A percentile compares a stretch with the other conserved stretches of the same genome.
Conservation (phyloP, 108 stramenopile species). For the Aurantiochytrium sp. region DNA sequence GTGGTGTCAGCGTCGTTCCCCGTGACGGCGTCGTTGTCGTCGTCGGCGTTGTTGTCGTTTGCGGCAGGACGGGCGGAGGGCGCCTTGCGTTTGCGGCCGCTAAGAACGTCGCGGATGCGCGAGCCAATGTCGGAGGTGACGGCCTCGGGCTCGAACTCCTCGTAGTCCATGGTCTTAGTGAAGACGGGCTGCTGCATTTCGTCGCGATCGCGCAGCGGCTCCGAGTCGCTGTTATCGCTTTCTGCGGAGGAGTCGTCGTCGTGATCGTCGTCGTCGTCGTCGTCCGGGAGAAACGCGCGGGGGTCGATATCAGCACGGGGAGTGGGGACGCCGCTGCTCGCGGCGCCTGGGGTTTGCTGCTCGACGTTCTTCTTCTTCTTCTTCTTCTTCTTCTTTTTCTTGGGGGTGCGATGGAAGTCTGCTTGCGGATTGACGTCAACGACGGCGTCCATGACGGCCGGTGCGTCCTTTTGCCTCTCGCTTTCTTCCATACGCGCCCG, state of each 20-base stretch:
- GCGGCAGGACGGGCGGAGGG: not conserved
- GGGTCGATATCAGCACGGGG: too few species aligned
- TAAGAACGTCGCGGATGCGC: not conserved
- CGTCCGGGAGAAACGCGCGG: too few species aligned
- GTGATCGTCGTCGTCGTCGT: not conserved
- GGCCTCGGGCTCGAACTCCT: conserved; percentile 16
- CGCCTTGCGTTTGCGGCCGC: not conserved
- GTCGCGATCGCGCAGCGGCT: not conserved
- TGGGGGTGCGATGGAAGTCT: too few species aligned
- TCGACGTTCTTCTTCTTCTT: too few species aligned
- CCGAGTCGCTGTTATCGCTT: not conserved
- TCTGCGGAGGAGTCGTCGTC: not conserved
- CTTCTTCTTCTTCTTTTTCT: too few species aligned
- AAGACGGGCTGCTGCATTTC: not conserved
- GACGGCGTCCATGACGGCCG: too few species aligned
- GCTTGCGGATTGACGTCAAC: too few species aligned
- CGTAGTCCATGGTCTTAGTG: not conserved
- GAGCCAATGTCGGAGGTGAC: not conserved
- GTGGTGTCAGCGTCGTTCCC: too few species aligned
- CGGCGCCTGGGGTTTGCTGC: too few species aligned
- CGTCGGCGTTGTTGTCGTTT: not conserved
- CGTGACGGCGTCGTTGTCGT: not conserved
- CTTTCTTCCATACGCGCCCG: too few species aligned
- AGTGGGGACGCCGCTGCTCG: too few species aligned
- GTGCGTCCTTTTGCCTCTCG: too few species aligned